Conservation (phyloP, 331 rosid genomes). For the Rhamnella rubrinervis region DNA sequence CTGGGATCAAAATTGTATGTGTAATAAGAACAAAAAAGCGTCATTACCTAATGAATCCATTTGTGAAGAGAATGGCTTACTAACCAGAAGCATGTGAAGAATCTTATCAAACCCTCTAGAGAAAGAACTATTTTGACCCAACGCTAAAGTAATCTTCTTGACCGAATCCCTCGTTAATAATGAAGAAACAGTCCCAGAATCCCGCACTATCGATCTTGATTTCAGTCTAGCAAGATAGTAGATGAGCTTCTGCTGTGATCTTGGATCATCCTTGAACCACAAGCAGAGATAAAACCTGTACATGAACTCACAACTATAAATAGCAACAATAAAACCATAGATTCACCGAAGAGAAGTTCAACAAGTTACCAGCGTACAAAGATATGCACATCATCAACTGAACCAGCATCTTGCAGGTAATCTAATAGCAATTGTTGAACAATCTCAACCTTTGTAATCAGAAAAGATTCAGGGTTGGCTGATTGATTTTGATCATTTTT, state of each 20-base stretch:
- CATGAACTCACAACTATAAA: slow-evolving; percentile 27
- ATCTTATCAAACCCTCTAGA: slow-evolving; percentile 96
- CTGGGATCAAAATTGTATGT: slow-evolving; percentile 37
- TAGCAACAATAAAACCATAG: slow-evolving; percentile 26
- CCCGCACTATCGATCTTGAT: slow-evolving; percentile 81
- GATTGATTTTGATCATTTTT: slow-evolving; percentile 41
- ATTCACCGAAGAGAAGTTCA: slow-evolving; percentile 22
- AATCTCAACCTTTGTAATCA: slow-evolving; percentile 58
- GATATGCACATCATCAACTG: slow-evolving; percentile 83
- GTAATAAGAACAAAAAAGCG: slow-evolving; percentile 14
- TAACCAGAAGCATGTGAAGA: slow-evolving; percentile 85
- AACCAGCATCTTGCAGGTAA: slow-evolving; percentile 74
- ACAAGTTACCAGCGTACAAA: slow-evolving; percentile 81
- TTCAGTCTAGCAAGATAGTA: slow-evolving; percentile 79
- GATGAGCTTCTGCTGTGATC: slow-evolving; percentile 61
- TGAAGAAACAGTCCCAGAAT: slow-evolving; percentile 65
- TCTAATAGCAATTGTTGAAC: slow-evolving; percentile 92
- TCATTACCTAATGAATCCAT: slow-evolving; percentile 18
- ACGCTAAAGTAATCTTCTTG: slow-evolving; percentile 71
- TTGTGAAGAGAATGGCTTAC: slow-evolving; percentile 36
- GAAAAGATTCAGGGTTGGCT: slow-evolving; percentile 38
- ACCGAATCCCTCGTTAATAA: slow-evolving; percentile 68
- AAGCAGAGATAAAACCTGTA: slow-evolving; percentile 92
- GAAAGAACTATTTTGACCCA: slow-evolving; percentile 90
- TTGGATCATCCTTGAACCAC: slow-evolving; percentile 94